phyloP scores from a whole-genome alignment of 345 rosid genomes.

The Dovyalis caffra region DNA sequence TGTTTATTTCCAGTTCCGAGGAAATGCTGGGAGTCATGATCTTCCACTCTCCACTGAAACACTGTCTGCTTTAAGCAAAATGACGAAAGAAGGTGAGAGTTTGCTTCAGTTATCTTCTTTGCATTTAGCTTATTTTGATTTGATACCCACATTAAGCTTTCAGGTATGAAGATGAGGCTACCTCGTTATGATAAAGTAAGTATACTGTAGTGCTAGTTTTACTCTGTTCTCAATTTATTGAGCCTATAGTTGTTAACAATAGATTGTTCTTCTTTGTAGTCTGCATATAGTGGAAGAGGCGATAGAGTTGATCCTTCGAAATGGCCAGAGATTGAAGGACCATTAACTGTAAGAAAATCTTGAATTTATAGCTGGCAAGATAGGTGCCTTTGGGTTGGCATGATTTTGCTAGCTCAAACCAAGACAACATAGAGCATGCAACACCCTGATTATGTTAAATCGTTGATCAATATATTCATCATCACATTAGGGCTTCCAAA shows the following conservation, averaged over 20 bases:
- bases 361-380: neutral
- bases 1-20: constrained; percentile 55
- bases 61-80: constrained; percentile 45
- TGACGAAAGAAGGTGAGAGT: constrained; percentile 71
- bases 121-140: constrained; percentile 3
- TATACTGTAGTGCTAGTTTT: neutral
- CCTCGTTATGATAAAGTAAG: constrained; percentile 93
- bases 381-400: neutral
- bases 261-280: constrained; percentile 43
- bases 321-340: constrained; percentile 97
- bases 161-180: constrained; percentile 86
- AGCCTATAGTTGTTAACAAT: constrained; percentile 7
- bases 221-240: neutral
- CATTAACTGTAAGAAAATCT: constrained; percentile 53
- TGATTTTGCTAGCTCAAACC: neutral
- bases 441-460: neutral
- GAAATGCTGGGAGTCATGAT: constrained; percentile 99
- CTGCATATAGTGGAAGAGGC: constrained; percentile 87
- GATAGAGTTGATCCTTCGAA: constrained; percentile 78
- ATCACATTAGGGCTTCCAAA: neutral
- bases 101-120: constrained; percentile 14
- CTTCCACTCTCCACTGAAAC: constrained; percentile 80
- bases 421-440: neutral
- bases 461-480: neutral
- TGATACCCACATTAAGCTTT: constrained; percentile 25